Evolutionary conservation across 2,329 filamentous ascomycete genomes (phyloP), one percentile per base, ranked within the genome.

Genomic region (Dendryphion nanum): DNA sequence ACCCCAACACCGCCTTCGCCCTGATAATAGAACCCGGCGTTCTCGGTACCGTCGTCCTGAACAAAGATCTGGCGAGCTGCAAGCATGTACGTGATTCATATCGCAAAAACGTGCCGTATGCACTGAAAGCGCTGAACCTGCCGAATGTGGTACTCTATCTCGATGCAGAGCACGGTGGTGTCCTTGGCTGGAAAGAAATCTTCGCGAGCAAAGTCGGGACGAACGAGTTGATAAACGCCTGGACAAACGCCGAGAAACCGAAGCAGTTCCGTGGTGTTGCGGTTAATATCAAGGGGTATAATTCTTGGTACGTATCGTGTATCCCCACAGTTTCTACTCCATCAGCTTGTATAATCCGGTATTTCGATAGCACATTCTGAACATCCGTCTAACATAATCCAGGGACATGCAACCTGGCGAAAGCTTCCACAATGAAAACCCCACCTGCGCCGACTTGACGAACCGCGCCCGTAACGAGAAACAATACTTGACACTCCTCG

Each of bases 111-210:
- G 67, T 74, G 20, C 67, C 73, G 20, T 79, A 79, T 50, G 78
- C 77, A 4, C 56, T 79, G 32, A 64, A 67, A 41, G 64, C 67
- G 35, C 64, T 81, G 44, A 77, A 80, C 59, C 64, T 81, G 21
- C 68, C 73, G 44, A 81, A 82, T 55, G 77, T 81, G n/a, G 64
- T 76, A 37, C 75, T 76, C 73, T 81, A 81, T 55, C 56, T 81
- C 18, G 78, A 82, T 50, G 78, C 76, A 5, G 77, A 75, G 46
- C 78, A 82, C 57, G 76, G 73, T 20, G 77, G 78, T 43, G 81
- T 76, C 77, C 68, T 81, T 29, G 78, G 78, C 52, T 81, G 77
- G 77, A 55, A 71, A 16, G 75, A 73, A 42, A 79, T 71, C 17
- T 10, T 8, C 10, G 79, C 79, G 61, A 68, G 76, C 23, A 47